Evolutionary conservation across 129 eudicot species (phyloP).

Genomic region (Scalesia atractyloides): DNA sequence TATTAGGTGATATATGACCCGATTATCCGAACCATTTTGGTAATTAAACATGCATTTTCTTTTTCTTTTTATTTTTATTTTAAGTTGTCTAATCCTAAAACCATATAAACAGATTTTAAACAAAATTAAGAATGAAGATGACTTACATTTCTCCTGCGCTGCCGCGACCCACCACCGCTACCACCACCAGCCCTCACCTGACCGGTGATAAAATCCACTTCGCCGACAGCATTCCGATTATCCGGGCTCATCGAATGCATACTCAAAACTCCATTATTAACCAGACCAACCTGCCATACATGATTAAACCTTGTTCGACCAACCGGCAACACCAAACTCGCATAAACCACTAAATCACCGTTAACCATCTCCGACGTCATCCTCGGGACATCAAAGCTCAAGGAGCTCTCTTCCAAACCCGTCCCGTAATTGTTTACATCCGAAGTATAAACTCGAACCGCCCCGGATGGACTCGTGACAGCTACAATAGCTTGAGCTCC

Average conservation of each 20-base stretch:
- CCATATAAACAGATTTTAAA: no score
- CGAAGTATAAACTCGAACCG: constrained; percentile 49
- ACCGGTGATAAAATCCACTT: constrained; percentile 60
- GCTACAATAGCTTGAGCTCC: constrained; percentile 72
- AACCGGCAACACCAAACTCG: constrained; percentile 55
- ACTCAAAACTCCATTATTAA: constrained; percentile 33
- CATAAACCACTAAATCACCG: constrained; percentile 56
- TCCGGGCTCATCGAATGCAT: constrained; percentile 30
- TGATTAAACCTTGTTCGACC: constrained; percentile 59
- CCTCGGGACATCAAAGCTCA: constrained; percentile 57
- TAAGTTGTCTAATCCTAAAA: no score
- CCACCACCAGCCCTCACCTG: constrained; percentile 34
- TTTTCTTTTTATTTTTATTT: no score
- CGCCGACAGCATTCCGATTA: constrained; percentile 41
- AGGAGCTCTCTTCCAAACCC: constrained; percentile 13
- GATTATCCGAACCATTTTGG: no score
- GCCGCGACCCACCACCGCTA: constrained; percentile 23
- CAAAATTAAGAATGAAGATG: no score
- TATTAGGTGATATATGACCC: no score
- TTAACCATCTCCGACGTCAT: constrained; percentile 34
- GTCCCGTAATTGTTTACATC: constrained; percentile 27
- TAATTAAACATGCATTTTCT: no score
- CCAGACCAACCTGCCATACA: constrained; percentile 79
- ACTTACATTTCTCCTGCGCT: no score
- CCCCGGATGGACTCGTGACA: constrained; percentile 45